Percentiles rank a stretch among this genome's conserved stretches.
phyloP scores from a whole-genome alignment of 1,139 yeast genomes.

The Scheffersomyces cryptocercus region DNA sequence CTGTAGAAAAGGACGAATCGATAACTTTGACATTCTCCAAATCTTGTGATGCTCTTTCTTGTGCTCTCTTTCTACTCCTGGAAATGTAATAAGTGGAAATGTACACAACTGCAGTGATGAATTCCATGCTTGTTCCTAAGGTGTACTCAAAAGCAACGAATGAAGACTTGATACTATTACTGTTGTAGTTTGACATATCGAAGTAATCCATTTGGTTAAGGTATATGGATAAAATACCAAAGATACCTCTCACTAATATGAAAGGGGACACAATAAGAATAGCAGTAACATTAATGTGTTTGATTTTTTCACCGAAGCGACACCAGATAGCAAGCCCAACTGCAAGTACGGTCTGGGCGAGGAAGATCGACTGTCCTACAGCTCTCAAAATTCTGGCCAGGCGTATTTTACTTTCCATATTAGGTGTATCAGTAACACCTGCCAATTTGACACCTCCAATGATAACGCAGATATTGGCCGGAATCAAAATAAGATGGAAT shows the following conservation, averaged over 20 bases:
- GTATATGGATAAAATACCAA: constrained; percentile 32
- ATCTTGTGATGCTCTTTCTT: no score
- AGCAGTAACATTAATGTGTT: constrained; percentile 13
- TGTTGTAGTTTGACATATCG: constrained; percentile 26
- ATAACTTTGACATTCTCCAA: no score
- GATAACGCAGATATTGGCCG: constrained; percentile 36
- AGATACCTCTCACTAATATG: constrained; percentile 32
- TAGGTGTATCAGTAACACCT: constrained; percentile 19
- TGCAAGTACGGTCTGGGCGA: constrained; percentile 22
- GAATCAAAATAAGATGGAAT: constrained; percentile 29
- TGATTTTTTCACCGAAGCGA: not conserved
- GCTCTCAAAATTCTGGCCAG: constrained; percentile 33
- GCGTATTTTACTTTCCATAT: constrained; percentile 9
- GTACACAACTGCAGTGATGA: constrained; percentile 24
- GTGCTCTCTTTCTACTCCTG: not conserved
- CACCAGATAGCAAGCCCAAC: constrained; percentile 13
- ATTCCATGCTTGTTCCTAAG: constrained; percentile 39
- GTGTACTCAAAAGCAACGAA: constrained; percentile 35
- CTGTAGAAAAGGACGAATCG: no score
- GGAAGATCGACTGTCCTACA: constrained; percentile 33
- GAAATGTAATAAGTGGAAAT: constrained; percentile 18
- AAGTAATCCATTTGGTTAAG: constrained; percentile 32
- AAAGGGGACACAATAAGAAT: constrained; percentile 28
- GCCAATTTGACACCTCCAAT: constrained; percentile 37
- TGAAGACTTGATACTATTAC: constrained; percentile 15